Base-by-base conservation (phyloP, 2,329 filamentous ascomycete species). In the Aspergillus calidoustus region DNA sequence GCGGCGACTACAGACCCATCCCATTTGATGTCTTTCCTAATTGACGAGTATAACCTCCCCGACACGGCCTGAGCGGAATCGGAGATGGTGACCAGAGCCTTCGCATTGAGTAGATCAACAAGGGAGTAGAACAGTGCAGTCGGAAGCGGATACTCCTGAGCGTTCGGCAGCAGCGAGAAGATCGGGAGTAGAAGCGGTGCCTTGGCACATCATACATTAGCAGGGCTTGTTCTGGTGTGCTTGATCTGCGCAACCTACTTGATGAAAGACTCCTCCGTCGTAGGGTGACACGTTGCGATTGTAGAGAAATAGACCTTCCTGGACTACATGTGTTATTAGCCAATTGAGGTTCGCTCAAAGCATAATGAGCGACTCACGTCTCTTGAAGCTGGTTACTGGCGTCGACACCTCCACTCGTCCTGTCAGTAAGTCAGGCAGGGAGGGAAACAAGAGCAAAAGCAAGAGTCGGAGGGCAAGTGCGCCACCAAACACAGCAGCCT, bases 221-320 rank as follows among this genome's bases (percentile, higher is more conserved):
- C 30, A 17, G 23, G 22, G 63, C 25, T 28, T 2, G 41, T 9
- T 54, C n/a, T 53, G 17, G n/a, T 34, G 41, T 48, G 11, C 17
- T 43, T 43, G 17, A 28, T 43, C 46, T 30, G 34, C 54, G 46
- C 31, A 22, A 30, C 57, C 43, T 72, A 87, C 86, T 79, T 89
- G 88, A 75, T 90, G 87, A 72, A 86, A 90, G 66, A 90, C 92
- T 71, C 95, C 95, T 66, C 95, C 95, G 76, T 99, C 93, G 80
- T 98, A 99, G 1, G 95, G 95, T 63, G 93, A 97, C 60, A 98
- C 91, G 81, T 97, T 96, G 77, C 96, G 92, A 66, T 91, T 93
- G 77, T 98, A 98, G 23, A 99, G 87, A 73, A 97, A 99, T 61
- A 99, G 82, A 22, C 95, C 95, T 80, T 99, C 95, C 83, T 98